Percentiles rank a stretch among this genome's conserved stretches.
Conservation (phyloP, 768 basidiomycete species). For the Rhodotorula toruloides region DNA sequence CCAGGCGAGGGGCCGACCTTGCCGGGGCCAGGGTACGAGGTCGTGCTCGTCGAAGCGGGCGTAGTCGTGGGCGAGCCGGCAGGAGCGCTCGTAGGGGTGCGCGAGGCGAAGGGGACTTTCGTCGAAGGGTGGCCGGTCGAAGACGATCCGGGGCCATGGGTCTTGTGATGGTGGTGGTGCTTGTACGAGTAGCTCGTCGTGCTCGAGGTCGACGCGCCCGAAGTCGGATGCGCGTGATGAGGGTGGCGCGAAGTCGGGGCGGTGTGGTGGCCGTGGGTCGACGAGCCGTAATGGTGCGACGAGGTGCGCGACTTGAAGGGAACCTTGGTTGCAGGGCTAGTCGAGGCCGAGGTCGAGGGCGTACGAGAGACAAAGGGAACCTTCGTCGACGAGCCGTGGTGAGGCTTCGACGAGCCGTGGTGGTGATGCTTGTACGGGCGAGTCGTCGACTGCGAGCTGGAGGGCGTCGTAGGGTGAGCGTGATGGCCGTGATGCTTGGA, state of each 20-base stretch:
- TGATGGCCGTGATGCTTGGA: background rate
- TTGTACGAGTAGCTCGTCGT: slow-evolving; percentile 23
- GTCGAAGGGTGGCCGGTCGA: slow-evolving; percentile 6
- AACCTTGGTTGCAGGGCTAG: too few relatives aligned
- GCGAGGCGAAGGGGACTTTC: background rate
- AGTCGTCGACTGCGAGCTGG: background rate
- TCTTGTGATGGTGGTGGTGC: slow-evolving; percentile 18
- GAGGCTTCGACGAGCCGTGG: background rate
- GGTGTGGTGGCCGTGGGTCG: background rate
- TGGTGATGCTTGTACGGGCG: background rate
- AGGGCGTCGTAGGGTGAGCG: background rate
- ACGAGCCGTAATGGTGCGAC: background rate
- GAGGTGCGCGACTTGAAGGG: too few relatives aligned
- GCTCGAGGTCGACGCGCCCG: slow-evolving; percentile 7
- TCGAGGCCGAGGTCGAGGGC: too few relatives aligned
- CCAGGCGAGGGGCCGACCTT: slow-evolving; percentile 23
- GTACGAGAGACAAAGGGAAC: too few relatives aligned
- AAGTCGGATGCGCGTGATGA: slow-evolving; percentile 21
- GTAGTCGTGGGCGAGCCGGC: slow-evolving; percentile 3
- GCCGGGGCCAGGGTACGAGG: slow-evolving; percentile 1
- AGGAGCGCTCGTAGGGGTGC: slow-evolving; percentile 16
- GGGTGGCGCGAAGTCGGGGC: slow-evolving; percentile 15
- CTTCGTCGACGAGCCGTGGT: too few relatives aligned
- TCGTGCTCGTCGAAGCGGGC: background rate
- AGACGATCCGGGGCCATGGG: background rate